Percentiles rank a stretch among this genome's conserved stretches.
These are phyloP conservation scores for Plectosphaerella sp. DNA, from an alignment of 2,329 filamentous ascomycete genomes.

Conservation along the genomic window DNA sequence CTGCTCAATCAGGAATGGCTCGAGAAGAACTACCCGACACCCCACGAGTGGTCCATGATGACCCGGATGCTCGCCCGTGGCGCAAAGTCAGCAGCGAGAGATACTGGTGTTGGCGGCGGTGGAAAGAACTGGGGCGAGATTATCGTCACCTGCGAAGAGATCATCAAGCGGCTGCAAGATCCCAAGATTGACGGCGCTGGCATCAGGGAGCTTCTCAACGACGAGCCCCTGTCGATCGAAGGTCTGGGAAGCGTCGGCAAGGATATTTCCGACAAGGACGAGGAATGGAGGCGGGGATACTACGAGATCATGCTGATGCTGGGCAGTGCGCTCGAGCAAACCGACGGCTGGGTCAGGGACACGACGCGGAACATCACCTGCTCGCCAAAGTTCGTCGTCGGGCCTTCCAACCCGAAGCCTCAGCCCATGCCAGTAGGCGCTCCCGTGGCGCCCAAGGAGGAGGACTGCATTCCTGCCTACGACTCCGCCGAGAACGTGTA, in stretches of 20 bases:
- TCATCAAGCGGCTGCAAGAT: constrained; percentile 67
- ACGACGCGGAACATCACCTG: constrained; percentile 62
- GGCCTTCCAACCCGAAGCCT: constrained; percentile 79
- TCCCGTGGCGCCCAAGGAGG: constrained; percentile 61
- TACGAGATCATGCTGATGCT: constrained; percentile 75
- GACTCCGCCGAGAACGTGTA: constrained; percentile 73
- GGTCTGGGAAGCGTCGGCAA: constrained; percentile 50
- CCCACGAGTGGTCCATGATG: constrained; percentile 72
- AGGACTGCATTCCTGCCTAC: constrained; percentile 69
- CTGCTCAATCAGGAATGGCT: constrained; percentile 69
- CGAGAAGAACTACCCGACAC: constrained; percentile 74
- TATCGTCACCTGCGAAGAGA: constrained; percentile 53
- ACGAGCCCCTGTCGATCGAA: constrained; percentile 48
- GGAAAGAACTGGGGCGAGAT: constrained; percentile 64
- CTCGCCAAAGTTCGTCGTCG: constrained; percentile 68
- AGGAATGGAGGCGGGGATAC: constrained; percentile 83
- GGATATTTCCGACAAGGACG: constrained; percentile 71
- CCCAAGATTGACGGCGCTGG: constrained; percentile 62
- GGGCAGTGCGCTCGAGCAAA: constrained; percentile 71
- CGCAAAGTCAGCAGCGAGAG: constrained; percentile 54
- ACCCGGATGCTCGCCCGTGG: constrained; percentile 65
- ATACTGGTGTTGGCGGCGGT: constrained; percentile 33
- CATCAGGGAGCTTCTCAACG: constrained; percentile 48
- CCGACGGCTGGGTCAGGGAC: constrained; percentile 76
- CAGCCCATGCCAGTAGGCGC: constrained; percentile 64